phyloP scores from a whole-genome alignment of 2,329 filamentous ascomycete genomes.

The Colletotrichum caudatum region DNA sequence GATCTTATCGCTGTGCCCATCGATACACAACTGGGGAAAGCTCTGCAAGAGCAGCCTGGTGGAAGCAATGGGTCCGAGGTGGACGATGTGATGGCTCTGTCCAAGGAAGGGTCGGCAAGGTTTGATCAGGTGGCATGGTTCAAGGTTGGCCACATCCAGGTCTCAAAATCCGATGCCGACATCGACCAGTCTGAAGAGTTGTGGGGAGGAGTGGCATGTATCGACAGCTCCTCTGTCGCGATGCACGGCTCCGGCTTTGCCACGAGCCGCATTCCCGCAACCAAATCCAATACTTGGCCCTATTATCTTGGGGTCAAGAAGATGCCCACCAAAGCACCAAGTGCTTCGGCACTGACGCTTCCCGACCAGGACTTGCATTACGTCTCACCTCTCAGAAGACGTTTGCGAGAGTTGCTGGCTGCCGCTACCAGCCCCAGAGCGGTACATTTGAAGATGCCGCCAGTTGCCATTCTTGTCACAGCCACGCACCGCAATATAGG shows the following conservation, averaged over 20 bases:
- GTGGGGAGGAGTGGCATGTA: slow-evolving; percentile 88
- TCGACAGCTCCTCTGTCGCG: slow-evolving; percentile 87
- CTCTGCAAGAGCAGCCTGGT: slow-evolving; percentile 78
- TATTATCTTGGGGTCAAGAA: slow-evolving; percentile 87
- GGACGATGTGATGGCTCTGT: slow-evolving; percentile 74
- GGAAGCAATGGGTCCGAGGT: slow-evolving; percentile 72
- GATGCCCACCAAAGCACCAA: slow-evolving; percentile 63
- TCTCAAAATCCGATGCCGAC: slow-evolving; percentile 62
- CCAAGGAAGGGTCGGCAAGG: slow-evolving; percentile 51
- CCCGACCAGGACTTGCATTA: slow-evolving; percentile 62
- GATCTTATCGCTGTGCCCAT: slow-evolving; percentile 91
- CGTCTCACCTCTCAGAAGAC: slow-evolving; percentile 72
- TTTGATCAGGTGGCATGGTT: slow-evolving; percentile 88
- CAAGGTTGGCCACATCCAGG: slow-evolving; percentile 80
- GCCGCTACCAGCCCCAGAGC: slow-evolving; percentile 90
- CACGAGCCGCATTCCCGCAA: slow-evolving; percentile 82
- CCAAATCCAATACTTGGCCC: slow-evolving; percentile 83
- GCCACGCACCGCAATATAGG: slow-evolving; percentile 95
- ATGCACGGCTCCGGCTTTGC: slow-evolving; percentile 94
- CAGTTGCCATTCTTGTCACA: slow-evolving; percentile 86
- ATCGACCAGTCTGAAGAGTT: slow-evolving; percentile 73
- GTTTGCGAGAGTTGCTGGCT: slow-evolving; percentile 85
- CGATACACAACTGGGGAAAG: slow-evolving; percentile 85
- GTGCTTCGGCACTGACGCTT: slow-evolving; percentile 55
- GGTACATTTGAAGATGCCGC: slow-evolving; percentile 87